Percentiles rank a stretch among this genome's conserved stretches.
Conservation (phyloP, 208 protist species). For the Leishmania aethiopica region DNA sequence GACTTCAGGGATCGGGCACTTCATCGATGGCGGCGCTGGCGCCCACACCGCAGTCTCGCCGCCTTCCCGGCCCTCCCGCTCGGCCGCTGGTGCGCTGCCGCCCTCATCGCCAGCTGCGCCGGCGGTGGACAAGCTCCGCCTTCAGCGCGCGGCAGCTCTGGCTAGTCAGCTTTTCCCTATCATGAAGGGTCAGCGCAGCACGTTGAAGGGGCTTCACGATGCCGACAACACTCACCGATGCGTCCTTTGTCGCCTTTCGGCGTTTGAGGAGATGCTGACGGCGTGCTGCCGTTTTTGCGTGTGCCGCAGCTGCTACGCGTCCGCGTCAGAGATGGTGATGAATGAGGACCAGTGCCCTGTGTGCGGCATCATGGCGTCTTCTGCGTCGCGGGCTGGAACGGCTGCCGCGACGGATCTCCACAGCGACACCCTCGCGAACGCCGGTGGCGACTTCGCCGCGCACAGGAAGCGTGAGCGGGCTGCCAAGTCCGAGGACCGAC, state of each 20-base stretch:
- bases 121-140: constrained; percentile 34
- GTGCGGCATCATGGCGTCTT: constrained; percentile 41
- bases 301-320: constrained; percentile 55
- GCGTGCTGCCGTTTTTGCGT: constrained; percentile 64
- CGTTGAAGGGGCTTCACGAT: constrained; percentile 14
- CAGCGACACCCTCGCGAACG: not conserved
- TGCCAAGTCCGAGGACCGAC: not conserved
- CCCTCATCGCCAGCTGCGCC: not conserved
- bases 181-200: constrained; percentile 27
- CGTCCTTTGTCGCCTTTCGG: constrained; percentile 66
- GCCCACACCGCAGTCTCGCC: not conserved
- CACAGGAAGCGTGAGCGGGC: constrained; percentile 5
- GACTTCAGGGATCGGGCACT: not conserved
- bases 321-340: constrained; percentile 64
- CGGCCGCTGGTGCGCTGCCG: constrained; percentile 1
- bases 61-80: not conserved
- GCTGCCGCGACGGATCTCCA: not conserved
- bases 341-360: constrained; percentile 69
- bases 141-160: constrained; percentile 53
- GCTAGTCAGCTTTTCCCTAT: constrained; percentile 70
- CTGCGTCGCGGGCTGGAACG: not conserved
- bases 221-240: constrained; percentile 44
- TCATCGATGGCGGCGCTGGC: not conserved
- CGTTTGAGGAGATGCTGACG: constrained; percentile 40
- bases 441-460: not conserved